A percentile compares a stretch with the other conserved stretches of the same genome.
These are phyloP conservation scores for Ophiostoma pallidulum DNA, from an alignment of 2,329 filamentous ascomycete genomes.

Conservation along the genomic window DNA sequence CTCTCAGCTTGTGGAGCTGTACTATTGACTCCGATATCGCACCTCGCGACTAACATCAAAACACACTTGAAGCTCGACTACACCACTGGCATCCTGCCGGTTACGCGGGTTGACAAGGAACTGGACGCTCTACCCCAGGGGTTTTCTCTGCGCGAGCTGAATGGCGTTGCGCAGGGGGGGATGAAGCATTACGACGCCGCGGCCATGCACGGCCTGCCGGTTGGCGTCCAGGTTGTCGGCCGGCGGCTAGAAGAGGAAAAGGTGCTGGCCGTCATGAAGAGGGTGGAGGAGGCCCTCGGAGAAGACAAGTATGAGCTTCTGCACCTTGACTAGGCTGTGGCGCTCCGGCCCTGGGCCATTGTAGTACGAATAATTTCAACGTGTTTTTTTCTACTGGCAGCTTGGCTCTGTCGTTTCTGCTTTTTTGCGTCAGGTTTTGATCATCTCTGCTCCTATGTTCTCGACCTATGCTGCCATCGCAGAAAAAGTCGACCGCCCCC, in stretches of 20 bases:
- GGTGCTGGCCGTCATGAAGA: slow-evolving; percentile 70
- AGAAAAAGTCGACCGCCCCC: too few species aligned
- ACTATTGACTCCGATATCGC: slow-evolving; percentile 3
- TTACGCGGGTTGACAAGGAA: slow-evolving; percentile 69
- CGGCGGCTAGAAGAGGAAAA: slow-evolving; percentile 78
- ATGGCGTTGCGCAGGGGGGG: slow-evolving; percentile 71
- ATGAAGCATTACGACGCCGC: slow-evolving; percentile 77
- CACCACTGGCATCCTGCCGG: slow-evolving; percentile 68
- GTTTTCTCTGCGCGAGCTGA: slow-evolving; percentile 56
- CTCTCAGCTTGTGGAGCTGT: neutral
- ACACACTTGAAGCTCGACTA: slow-evolving; percentile 69
- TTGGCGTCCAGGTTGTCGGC: slow-evolving; percentile 77
- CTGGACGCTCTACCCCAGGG: slow-evolving; percentile 55
- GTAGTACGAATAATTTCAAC: too few species aligned
- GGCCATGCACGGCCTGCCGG: slow-evolving; percentile 79
- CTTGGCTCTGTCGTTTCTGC: too few species aligned
- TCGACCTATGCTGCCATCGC: too few species aligned
- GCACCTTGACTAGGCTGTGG: slow-evolving; percentile 33
- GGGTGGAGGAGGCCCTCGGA: slow-evolving; percentile 64
- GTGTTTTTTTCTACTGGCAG: too few species aligned
- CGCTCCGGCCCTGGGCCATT: too few species aligned
- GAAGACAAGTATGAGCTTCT: slow-evolving; percentile 44
- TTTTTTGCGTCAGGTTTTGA: too few species aligned
- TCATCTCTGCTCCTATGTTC: too few species aligned
- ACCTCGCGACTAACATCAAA: slow-evolving; percentile 10